phyloP scores from a whole-genome alignment of 495 filamentous ascomycete species.

The Hypoxylon rickii region DNA sequence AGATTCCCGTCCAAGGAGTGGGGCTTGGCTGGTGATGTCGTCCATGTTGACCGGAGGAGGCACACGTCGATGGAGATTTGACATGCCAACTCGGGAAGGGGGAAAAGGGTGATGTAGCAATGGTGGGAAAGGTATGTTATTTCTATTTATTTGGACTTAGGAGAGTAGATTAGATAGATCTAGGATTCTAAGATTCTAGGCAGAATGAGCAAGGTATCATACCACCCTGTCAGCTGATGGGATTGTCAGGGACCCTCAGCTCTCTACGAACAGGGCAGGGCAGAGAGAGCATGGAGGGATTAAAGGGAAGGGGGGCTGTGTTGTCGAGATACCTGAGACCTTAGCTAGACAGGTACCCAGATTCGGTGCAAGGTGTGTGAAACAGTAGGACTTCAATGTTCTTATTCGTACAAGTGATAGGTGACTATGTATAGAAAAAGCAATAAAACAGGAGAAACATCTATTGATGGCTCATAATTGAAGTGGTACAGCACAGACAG shows the following conservation, averaged over 20 bases:
- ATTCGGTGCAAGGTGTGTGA: conserved; percentile 15
- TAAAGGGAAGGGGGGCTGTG: too few relatives aligned
- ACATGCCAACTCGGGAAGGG: conserved; percentile 19
- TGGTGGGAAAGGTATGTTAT: conserved; percentile 3
- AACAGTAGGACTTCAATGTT: conserved; percentile 11
- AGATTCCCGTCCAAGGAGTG: conserved; percentile 29
- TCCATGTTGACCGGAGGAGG: conserved; percentile 29
- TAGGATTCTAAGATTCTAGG: conserved; percentile 2
- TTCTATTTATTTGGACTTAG: conserved; percentile 14
- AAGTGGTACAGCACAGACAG: conserved; percentile 5
- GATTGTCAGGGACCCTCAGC: conserved; percentile 13
- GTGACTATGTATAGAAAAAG: too few relatives aligned
- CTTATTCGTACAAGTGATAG: neutral
- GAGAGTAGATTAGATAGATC: neutral
- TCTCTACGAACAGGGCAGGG: conserved; percentile 14
- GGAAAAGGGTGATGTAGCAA: conserved; percentile 9
- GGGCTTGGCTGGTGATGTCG: conserved; percentile 29
- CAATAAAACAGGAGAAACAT: too few relatives aligned
- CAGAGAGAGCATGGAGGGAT: neutral
- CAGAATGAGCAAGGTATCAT: conserved; percentile 16
- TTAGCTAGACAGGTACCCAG: too few relatives aligned
- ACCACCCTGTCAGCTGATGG: conserved; percentile 30
- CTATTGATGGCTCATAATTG: neutral
- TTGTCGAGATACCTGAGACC: too few relatives aligned
- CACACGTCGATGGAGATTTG: conserved; percentile 31